Evolutionary conservation across 768 basidiomycete species (phyloP).

Genomic region (Hygrophoropsis aurantiaca): DNA sequence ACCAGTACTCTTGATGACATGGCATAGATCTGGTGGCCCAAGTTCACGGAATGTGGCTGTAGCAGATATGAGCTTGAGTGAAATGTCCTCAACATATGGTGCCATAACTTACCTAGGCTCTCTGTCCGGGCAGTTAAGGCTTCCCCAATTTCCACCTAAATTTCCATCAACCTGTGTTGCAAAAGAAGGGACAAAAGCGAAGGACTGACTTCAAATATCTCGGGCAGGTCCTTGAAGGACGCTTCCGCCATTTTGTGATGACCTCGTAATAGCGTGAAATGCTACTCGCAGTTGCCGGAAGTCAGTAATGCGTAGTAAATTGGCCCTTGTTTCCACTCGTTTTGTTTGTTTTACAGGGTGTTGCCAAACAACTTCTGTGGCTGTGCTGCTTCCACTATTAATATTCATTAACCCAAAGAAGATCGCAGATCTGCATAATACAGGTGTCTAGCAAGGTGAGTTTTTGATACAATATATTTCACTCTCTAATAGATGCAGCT

Average conservation of each 20-base stretch:
- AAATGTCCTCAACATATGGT: no score
- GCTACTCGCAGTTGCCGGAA: neutral
- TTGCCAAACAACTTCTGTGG: slow-evolving; percentile 24
- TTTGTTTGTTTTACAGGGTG: slow-evolving; percentile 19
- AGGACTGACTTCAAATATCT: slow-evolving; percentile 84
- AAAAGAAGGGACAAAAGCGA: neutral
- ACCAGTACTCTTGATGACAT: slow-evolving; percentile 91
- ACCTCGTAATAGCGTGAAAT: slow-evolving; percentile 1
- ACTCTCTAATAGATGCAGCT: neutral
- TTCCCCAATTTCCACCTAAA: slow-evolving; percentile 86
- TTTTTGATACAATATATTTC: no score
- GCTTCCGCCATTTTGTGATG: slow-evolving; percentile 56
- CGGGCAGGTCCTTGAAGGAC: slow-evolving; percentile 90
- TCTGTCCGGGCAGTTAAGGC: slow-evolving; percentile 88
- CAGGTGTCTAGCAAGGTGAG: no score
- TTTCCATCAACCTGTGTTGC: slow-evolving; percentile 6
- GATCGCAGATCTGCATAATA: no score
- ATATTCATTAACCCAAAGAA: neutral
- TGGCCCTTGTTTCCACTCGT: neutral
- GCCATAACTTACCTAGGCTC: slow-evolving; percentile 67
- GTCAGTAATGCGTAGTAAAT: neutral
- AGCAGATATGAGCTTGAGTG: slow-evolving; percentile 14
- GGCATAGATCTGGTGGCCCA: slow-evolving; percentile 95
- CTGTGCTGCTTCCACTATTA: neutral
- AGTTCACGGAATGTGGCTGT: slow-evolving; percentile 94